A percentile compares a stretch with the other conserved stretches of the same genome.
These are phyloP conservation scores for Bolboschoenus planiculmis DNA, from an alignment of 176 grass and related monocot genomes.

Conservation along the genomic window DNA sequence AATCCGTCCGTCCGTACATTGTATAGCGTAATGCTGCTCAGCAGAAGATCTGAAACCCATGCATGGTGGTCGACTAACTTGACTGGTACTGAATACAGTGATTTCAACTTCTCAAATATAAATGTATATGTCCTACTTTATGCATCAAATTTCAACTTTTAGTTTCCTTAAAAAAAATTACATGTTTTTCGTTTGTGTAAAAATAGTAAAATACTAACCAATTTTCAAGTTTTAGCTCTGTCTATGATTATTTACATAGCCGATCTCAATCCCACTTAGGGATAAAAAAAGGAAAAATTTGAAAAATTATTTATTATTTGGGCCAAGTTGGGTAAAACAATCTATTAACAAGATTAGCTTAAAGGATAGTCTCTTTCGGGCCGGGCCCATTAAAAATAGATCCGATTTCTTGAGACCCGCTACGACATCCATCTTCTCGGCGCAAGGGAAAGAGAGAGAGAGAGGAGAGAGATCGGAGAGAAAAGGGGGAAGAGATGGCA, in stretches of 20 bases:
- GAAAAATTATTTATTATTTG: too few relatives aligned
- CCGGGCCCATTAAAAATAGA: background rate
- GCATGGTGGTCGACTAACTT: background rate
- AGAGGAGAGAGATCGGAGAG: background rate
- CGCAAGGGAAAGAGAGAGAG: background rate
- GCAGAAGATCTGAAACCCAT: background rate
- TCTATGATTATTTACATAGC: background rate
- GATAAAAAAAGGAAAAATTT: too few relatives aligned
- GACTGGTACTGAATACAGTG: background rate
- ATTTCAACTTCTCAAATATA: background rate
- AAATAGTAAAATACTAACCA: background rate
- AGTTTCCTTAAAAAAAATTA: background rate
- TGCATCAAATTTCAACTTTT: background rate
- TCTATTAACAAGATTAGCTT: background rate
- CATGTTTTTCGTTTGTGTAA: background rate
- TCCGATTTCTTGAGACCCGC: background rate
- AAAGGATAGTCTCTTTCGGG: background rate
- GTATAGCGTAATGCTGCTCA: too few relatives aligned
- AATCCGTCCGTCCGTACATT: too few relatives aligned
- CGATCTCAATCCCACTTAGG: background rate
- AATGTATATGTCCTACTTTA: background rate
- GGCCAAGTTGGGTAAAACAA: background rate
- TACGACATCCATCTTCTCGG: background rate
- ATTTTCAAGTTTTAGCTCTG: background rate
- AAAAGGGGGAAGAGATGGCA: slow-evolving; percentile 37